These are phyloP conservation scores for Mucor saturninus DNA, from an alignment of 371 early-diverging fungal genomes.

Conservation along the genomic window DNA sequence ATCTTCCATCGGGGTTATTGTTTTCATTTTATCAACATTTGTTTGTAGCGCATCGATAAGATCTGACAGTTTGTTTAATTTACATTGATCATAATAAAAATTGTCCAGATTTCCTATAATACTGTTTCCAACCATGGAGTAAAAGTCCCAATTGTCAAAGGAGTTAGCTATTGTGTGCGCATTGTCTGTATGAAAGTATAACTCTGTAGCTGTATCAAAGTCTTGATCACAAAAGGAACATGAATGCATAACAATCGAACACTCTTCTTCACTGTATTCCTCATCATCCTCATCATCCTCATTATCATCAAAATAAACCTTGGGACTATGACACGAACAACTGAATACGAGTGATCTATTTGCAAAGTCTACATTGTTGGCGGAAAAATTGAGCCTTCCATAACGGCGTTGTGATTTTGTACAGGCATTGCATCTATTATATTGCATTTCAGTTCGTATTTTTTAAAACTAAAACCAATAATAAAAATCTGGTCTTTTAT, in stretches of 20 bases:
- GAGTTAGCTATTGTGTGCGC: not conserved
- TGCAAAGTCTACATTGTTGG: not conserved
- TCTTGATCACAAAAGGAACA: not conserved
- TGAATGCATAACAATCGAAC: not conserved
- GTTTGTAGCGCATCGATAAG: not conserved
- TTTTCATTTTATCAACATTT: not conserved
- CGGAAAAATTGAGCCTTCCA: no score
- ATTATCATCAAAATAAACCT: not conserved
- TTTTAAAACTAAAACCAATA: no score
- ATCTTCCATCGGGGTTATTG: not conserved
- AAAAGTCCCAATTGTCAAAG: not conserved
- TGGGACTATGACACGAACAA: not conserved
- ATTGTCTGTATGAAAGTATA: not conserved
- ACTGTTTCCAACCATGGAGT: not conserved
- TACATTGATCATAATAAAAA: conserved; percentile 1
- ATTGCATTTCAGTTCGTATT: no score
- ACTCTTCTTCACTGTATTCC: not conserved
- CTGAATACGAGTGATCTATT: not conserved
- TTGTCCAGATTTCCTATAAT: not conserved
- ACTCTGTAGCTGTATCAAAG: not conserved
- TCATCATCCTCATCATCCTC: not conserved
- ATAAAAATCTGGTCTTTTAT: no score
- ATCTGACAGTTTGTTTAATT: not conserved
- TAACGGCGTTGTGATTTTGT: no score
- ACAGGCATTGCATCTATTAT: no score